Percentiles rank a stretch among this genome's conserved stretches.
Evolutionary conservation across 192 early-diverging fungal genomes (phyloP).

Genomic region (Gryganskiella cystojenkinii): DNA sequence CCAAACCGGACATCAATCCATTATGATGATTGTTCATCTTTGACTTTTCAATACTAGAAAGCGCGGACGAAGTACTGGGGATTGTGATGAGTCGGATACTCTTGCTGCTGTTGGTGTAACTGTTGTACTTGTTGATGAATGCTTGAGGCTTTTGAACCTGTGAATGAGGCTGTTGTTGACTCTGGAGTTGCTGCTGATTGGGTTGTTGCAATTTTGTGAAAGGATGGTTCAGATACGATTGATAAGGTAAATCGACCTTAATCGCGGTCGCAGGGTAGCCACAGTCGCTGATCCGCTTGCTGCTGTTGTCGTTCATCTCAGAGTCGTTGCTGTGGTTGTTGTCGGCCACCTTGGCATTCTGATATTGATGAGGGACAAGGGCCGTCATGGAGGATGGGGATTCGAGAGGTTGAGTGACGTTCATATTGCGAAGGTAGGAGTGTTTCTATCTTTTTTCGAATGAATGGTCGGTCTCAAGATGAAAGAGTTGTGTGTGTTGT

Average conservation of each 20-base stretch:
- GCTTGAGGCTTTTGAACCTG: slow-evolving; percentile 8
- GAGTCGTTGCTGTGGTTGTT: slow-evolving; percentile 15
- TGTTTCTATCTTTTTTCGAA: too few relatives aligned
- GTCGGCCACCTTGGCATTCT: not conserved
- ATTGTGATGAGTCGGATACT: slow-evolving; percentile 32
- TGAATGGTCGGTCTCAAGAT: too few relatives aligned
- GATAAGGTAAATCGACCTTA: slow-evolving; percentile 33
- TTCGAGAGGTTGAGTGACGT: not conserved
- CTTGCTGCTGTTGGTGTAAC: slow-evolving; percentile 41
- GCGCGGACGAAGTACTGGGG: slow-evolving; percentile 7
- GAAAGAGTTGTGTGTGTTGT: too few relatives aligned
- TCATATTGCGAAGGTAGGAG: not conserved
- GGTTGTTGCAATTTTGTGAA: slow-evolving; percentile 14
- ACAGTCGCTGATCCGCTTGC: not conserved
- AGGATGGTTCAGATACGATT: slow-evolving; percentile 37
- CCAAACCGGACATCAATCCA: not conserved
- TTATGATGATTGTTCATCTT: slow-evolving; percentile 19
- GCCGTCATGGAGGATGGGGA: slow-evolving; percentile 5
- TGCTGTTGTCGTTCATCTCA: not conserved
- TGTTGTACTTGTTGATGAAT: slow-evolving; percentile 30
- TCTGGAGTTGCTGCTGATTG: not conserved
- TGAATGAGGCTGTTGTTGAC: not conserved
- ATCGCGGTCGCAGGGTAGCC: slow-evolving; percentile 18
- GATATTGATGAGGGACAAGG: not conserved
- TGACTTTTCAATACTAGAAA: slow-evolving; percentile 2